Base-by-base conservation (phyloP, 257 asterid genomes). In the Solanum medicagineum region DNA sequence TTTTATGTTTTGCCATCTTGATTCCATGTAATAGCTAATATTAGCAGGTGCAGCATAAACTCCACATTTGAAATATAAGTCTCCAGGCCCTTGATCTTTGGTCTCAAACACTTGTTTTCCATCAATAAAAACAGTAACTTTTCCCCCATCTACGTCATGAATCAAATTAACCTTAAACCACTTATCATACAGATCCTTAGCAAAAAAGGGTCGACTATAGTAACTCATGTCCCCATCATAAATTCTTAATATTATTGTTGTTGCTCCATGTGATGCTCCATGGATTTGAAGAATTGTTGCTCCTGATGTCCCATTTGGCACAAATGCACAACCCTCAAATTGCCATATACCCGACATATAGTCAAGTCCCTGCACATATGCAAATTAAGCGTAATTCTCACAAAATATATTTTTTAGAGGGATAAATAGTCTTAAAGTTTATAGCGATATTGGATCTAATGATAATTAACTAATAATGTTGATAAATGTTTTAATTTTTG, bases 41-140 rank as follows among this genome's bases (percentile, higher is more conserved):
- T 59, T 70, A 32, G 85, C 81, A 7, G 88, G 89, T 10, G 91
- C 89, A 26, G 87, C 91, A 84, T 88, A 88, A 24, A 88, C 89
- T 20, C 92, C 90, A 85, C 91, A 88, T 62, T 88, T 88, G 88
- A 90, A 90, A 79, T 87, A 79, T 65, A 87, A 69, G 42, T 88
- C 86, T 6, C 89, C 87, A 5, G 91, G 91, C 32, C 90, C 90
- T 32, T 79, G 71, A 81, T 90, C 91, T 12, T 44, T 62, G 17
- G 60, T 68, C 24, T 53, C 83, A 19, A 60, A 60, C 71, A 87
- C 45, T 85, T 89, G 20, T 83, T 82, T 84, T 2, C 91, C 89
- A 53, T 87, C 85, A 14, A 88, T 86, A 69, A 83, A 87, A 66
- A 90, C 84, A 10, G 86, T 53, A 42, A 90, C 54, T 20, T 87